Conservation (phyloP, 345 rosid species). For the Bretschneidera sinensis region DNA sequence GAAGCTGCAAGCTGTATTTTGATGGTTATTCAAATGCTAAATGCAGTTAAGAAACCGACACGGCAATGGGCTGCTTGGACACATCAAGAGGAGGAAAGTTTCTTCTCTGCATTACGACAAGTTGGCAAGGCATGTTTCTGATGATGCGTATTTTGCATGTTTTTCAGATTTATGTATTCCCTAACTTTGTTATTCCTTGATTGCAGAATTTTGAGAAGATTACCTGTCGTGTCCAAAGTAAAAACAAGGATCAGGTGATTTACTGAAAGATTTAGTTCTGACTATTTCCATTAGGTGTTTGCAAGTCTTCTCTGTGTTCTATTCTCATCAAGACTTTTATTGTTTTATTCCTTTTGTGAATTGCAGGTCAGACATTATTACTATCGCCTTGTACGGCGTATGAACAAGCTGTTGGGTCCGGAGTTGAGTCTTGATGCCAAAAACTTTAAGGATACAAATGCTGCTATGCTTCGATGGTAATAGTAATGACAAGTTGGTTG, state of each 20-base stretch:
- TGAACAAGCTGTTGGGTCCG: constrained; percentile 97
- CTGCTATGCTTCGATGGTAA: constrained; percentile 99
- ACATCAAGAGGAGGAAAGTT: constrained; percentile 94
- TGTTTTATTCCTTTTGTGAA: constrained; percentile 15
- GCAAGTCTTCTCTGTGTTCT: constrained; percentile 2
- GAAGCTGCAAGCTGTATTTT: constrained; percentile 7
- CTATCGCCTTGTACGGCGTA: constrained; percentile 93
- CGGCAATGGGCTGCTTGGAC: constrained; percentile 99
- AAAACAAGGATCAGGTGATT: constrained; percentile 97
- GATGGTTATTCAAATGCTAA: constrained; percentile 5
- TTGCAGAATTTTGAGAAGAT: constrained; percentile 96
- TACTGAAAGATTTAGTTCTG: constrained; percentile 7
- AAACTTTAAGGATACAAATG: constrained; percentile 96
- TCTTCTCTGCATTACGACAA: constrained; percentile 96
- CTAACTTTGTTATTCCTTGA: constrained; percentile 17
- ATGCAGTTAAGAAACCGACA: constrained; percentile 77
- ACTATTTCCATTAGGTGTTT: constrained; percentile 4
- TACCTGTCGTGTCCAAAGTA: constrained; percentile 90
- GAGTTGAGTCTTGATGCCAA: constrained; percentile 90
- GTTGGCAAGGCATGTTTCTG: constrained; percentile 78
- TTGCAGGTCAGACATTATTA: constrained; percentile 98
- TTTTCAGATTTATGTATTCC: background rate
- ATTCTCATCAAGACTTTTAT: background rate
- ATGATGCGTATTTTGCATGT: constrained; percentile 4
- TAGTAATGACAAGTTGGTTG: background rate